phyloP scores from a whole-genome alignment of 768 basidiomycete species.

The Phanerodontia chrysosporium region DNA sequence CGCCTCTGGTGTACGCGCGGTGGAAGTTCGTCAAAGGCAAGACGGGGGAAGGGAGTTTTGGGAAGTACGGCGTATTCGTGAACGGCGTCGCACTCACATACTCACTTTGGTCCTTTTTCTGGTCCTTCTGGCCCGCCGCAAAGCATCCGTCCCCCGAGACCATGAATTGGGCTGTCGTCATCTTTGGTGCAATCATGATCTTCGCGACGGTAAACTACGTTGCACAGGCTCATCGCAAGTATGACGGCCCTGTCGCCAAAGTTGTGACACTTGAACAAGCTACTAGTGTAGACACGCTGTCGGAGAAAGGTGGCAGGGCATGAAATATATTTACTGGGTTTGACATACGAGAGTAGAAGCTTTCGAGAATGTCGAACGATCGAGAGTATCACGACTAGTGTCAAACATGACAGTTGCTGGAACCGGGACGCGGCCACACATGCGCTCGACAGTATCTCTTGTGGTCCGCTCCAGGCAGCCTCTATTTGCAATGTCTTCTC shows the following conservation, averaged over 20 bases:
- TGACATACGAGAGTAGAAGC: no score
- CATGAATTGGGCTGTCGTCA: slow-evolving; percentile 4
- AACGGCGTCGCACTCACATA: not conserved
- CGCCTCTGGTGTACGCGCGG: not conserved
- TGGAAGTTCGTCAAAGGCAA: not conserved
- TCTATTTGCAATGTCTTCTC: no score
- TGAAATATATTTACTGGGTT: no score
- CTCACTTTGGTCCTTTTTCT: slow-evolving; percentile 1
- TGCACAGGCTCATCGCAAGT: not conserved
- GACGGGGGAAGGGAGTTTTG: not conserved
- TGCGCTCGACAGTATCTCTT: no score
- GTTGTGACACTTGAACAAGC: not conserved
- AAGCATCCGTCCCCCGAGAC: not conserved
- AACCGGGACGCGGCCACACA: no score
- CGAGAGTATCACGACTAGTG: no score
- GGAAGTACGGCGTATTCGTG: not conserved
- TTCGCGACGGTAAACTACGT: not conserved
- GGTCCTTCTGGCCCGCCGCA: not conserved
- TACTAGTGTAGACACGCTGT: not conserved
- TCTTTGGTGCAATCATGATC: not conserved
- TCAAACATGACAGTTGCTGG: no score
- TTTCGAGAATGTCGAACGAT: no score
- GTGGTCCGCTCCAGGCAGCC: no score
- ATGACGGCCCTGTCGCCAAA: not conserved
- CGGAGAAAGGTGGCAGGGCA: not conserved